Conservation (phyloP, 257 asterid genomes). For the Salvia splendens region DNA sequence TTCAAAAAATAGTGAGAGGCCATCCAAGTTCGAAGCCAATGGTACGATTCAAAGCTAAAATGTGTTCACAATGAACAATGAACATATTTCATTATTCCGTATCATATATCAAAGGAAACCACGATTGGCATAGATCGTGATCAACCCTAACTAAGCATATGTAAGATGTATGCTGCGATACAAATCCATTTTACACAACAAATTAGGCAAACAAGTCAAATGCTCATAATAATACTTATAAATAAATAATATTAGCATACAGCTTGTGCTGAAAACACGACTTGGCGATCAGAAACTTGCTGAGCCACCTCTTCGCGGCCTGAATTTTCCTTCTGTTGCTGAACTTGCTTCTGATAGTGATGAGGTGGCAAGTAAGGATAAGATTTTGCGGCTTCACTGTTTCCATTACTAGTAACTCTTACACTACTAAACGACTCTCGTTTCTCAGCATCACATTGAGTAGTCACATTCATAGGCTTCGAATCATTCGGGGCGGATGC, state of each 20-base stretch:
- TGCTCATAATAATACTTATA: neutral
- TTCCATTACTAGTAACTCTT: conserved; percentile 28
- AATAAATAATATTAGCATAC: conserved; percentile 40
- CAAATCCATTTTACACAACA: neutral
- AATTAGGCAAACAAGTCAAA: neutral
- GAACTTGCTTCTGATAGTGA: conserved; percentile 40
- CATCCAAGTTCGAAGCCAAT: no score
- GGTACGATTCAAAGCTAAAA: no score
- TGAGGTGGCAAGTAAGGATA: conserved; percentile 54
- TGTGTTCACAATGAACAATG: no score
- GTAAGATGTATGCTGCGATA: no score
- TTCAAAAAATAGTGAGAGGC: no score
- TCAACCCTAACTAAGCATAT: no score
- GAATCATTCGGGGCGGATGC: conserved; percentile 39
- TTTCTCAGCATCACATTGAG: conserved; percentile 28
- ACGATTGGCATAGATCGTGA: no score
- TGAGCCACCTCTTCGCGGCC: conserved; percentile 39
- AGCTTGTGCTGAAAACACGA: conserved; percentile 47
- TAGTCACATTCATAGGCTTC: conserved; percentile 31
- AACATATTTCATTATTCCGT: no score
- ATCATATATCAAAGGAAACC: no score
- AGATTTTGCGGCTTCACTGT: conserved; percentile 35
- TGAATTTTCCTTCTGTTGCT: conserved; percentile 41
- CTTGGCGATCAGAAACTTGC: conserved; percentile 42
- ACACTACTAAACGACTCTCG: conserved; percentile 38